Conservation (phyloP, 1,284 basidiomycete genomes). For the Meripilus lineatus region DNA sequence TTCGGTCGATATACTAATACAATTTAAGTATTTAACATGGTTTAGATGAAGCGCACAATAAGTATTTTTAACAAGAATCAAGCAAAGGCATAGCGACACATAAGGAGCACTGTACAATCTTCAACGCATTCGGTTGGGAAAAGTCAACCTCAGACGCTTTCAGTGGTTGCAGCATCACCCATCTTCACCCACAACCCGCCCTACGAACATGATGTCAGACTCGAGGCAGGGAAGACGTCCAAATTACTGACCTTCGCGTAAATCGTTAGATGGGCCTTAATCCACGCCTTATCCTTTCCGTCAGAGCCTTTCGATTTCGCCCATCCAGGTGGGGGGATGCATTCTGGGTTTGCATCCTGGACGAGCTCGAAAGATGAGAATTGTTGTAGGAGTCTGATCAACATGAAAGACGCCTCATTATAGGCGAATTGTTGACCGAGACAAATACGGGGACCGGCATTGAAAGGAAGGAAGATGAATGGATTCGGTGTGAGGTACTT, state of each 20-base stretch:
- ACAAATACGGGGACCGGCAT: conserved; percentile 45
- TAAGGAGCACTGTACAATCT: too few species aligned
- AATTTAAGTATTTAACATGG: too few species aligned
- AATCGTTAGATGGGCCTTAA: conserved; percentile 3
- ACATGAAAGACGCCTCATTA: conserved; percentile 35
- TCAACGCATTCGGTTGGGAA: too few species aligned
- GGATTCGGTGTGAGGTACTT: conserved; percentile 53
- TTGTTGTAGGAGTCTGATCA: conserved; percentile 34
- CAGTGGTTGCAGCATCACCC: background rate
- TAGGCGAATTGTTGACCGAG: conserved; percentile 39
- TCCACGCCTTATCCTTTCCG: conserved; percentile 4
- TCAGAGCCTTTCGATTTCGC: conserved; percentile 3
- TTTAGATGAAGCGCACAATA: too few species aligned
- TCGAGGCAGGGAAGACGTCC: background rate
- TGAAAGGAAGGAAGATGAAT: conserved; percentile 49
- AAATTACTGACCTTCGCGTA: conserved; percentile 5
- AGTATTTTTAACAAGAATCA: too few species aligned
- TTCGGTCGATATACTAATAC: too few species aligned
- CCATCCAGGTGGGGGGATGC: conserved; percentile 42
- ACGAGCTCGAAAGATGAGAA: conserved; percentile 35
- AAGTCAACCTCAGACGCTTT: too few species aligned
- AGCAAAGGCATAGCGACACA: too few species aligned
- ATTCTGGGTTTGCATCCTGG: conserved; percentile 32
- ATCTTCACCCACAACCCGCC: conserved; percentile 1
- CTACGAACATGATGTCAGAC: background rate